A percentile compares a stretch with the other conserved stretches of the same genome.
Conservation (phyloP, 75 land plant genomes). For the Azolla pinnata region DNA sequence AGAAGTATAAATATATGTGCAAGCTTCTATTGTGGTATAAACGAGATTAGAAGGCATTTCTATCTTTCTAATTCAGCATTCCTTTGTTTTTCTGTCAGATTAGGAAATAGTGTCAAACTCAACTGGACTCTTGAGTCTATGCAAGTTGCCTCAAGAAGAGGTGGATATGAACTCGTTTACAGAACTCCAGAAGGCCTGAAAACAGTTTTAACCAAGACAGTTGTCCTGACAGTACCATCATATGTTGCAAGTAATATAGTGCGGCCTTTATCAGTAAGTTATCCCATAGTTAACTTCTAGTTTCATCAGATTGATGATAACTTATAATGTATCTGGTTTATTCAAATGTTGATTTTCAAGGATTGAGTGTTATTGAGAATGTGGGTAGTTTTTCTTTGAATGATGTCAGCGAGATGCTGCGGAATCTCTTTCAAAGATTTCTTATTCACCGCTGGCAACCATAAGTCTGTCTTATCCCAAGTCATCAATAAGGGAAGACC, state of each 20-base stretch:
- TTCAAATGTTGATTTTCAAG: no score
- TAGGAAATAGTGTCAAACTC: conserved; percentile 67
- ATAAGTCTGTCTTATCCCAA: conserved; percentile 79
- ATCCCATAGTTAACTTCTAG: no score
- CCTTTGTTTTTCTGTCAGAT: conserved; percentile 28
- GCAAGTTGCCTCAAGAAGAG: conserved; percentile 25
- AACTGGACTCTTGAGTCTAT: conserved; percentile 77
- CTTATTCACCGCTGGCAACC: conserved; percentile 88
- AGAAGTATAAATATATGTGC: conserved; percentile 30
- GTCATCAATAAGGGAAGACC: conserved; percentile 67
- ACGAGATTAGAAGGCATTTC: no score
- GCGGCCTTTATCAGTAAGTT: conserved; percentile 83
- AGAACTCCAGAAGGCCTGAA: conserved; percentile 76
- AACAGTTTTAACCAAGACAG: conserved; percentile 44
- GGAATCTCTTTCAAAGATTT: conserved; percentile 64
- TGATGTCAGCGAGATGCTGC: conserved; percentile 51
- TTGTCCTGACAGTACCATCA: conserved; percentile 81
- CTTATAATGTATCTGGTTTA: no score
- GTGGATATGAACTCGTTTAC: conserved; percentile 58
- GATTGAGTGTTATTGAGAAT: no score
- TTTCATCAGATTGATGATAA: no score
- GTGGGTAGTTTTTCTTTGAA: not conserved
- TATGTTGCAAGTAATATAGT: conserved; percentile 64
- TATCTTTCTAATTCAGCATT: no score
- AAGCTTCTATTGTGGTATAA: not conserved